A percentile compares a stretch with the other conserved stretches of the same genome.
phyloP scores from a whole-genome alignment of 225 moss, liverwort and hornwort genomes.

The Straminergon stramineum region DNA sequence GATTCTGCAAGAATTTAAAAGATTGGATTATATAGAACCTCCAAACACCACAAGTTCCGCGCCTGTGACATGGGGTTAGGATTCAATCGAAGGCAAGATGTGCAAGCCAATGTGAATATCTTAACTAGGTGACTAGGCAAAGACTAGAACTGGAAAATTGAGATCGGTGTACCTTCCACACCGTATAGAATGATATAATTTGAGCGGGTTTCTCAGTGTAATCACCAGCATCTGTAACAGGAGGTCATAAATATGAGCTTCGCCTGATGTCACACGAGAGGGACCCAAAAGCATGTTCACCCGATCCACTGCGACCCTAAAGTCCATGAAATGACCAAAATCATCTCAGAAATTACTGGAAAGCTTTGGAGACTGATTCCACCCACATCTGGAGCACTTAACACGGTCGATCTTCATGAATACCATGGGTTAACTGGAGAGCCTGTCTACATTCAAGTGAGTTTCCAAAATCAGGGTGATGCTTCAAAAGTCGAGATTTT shows the following conservation, averaged over 20 bases:
- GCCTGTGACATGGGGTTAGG: background rate
- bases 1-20: too few species aligned
- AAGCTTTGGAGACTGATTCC: background rate
- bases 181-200: background rate
- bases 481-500: background rate
- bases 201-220: background rate
- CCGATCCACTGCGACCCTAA: conserved; percentile 82
- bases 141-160: background rate
- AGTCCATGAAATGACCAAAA: background rate
- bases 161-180: background rate
- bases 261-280: conserved; percentile 76
- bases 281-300: conserved; percentile 70
- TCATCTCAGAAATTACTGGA: background rate
- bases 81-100: background rate
- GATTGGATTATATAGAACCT: too few species aligned
- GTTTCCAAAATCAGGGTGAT: background rate
- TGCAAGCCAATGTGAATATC: background rate
- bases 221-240: conserved; percentile 79
- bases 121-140: background rate
- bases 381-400: background rate
- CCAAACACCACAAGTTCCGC: too few species aligned
- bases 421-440: background rate
- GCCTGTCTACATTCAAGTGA: background rate
- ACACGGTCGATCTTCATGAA: background rate
- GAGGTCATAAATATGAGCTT: conserved; percentile 79